Percentiles rank a stretch among this genome's conserved stretches.
phyloP scores from a whole-genome alignment of 2,329 filamentous ascomycete genomes.

The Penicillium expansum region DNA sequence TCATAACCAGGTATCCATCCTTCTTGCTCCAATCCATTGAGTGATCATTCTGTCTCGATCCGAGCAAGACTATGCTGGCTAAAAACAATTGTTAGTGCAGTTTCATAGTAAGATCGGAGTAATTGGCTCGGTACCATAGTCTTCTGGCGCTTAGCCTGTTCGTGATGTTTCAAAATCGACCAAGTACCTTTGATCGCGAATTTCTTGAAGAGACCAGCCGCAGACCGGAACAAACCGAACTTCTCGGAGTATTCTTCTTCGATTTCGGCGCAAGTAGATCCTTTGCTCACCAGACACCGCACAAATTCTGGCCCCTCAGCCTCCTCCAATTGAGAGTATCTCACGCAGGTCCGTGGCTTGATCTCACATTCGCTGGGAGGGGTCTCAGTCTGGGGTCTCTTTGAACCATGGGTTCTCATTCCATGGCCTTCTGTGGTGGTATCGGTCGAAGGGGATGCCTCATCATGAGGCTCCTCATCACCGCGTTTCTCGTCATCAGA shows the following conservation, averaged over 20 bases:
- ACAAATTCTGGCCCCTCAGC: background rate
- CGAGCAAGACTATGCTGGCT: background rate
- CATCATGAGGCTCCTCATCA: too few species aligned
- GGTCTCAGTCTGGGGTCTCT: background rate
- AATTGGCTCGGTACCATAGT: background rate
- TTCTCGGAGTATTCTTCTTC: background rate
- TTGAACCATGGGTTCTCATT: background rate
- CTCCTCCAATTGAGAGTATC: background rate
- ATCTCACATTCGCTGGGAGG: too few species aligned
- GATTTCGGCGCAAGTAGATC: background rate
- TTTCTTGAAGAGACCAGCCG: background rate
- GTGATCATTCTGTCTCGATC: background rate
- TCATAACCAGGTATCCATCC: background rate
- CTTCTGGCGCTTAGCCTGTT: too few species aligned
- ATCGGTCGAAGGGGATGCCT: background rate
- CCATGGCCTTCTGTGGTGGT: background rate
- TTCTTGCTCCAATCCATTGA: too few species aligned
- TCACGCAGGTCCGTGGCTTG: rapidly evolving
- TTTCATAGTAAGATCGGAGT: background rate
- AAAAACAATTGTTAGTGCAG: background rate
- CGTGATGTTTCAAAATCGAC: too few species aligned
- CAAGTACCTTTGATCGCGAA: background rate
- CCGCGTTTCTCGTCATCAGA: too few species aligned
- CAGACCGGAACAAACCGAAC: background rate
- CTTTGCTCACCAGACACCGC: background rate